Base-by-base conservation (phyloP, 2,329 filamentous ascomycete species). In the Ceratocystis albifundus region DNA sequence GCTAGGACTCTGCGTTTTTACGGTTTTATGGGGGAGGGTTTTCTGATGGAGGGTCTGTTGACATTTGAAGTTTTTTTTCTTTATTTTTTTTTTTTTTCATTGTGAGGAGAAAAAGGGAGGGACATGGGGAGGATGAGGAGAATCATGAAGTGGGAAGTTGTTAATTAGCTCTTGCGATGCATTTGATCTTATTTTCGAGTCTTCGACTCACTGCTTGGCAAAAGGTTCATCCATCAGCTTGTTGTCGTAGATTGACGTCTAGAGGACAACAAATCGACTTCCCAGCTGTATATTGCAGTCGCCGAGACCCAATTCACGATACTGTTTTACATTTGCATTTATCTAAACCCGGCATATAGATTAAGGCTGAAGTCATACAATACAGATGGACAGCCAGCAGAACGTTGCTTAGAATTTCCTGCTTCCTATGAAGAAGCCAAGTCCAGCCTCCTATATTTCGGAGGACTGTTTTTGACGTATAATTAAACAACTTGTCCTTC, bases 21-120 rank as follows among this genome's bases (percentile, higher is more conserved):
- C 48, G 20, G 46, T 55, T 55, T 65, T 57, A 36, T 45, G 63
- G 61, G 61, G 61, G 44, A 22, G 61, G 36, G 36, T 44, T 25
- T 45, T 36, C 46, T 53, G 50, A 22, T 64, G 44, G 28, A 20
- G 61, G 25, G 61, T 28, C 22, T 48, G 61, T 53, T 55, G 28
- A 46, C 46, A 41, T 36, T 64, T 64, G 22, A n/a, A n/a, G 28
- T 25, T 41, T 41, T 41, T 41, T n/a, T 20, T 45, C 7, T 64
- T 53, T 12, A 41, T 66, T 32, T 25, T 44, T 57, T 32, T 25
- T 44, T 57, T 41, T 64, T 44, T 53, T 64, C 48, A 62, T 25
- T 20, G 30, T n/a, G 59, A 44, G 32, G 28, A 17, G 15, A 36
- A 44, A 44, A 62, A 62, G 25, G 45, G 32, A 25, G 36, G 59